Base-by-base conservation (phyloP, 2,329 filamentous ascomycete species). In the Ceratocystiopsis sp. region DNA sequence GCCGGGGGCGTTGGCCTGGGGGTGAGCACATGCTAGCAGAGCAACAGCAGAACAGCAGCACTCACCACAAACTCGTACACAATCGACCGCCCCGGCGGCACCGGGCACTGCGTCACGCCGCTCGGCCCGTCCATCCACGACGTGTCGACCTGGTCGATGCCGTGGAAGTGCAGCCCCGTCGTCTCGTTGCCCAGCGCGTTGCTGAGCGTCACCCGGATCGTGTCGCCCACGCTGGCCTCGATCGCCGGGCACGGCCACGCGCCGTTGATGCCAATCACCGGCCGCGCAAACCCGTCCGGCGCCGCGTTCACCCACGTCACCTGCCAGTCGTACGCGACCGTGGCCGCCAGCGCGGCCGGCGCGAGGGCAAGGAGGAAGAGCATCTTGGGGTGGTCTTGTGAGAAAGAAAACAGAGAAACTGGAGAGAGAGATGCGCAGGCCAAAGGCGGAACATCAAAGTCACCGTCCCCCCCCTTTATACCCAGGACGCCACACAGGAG, bases 191-290 rank as follows among this genome's bases (percentile, higher is more conserved):
- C 65, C 8, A 75, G 60, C 33, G 58, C 53, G 55, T 75, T 75
- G 49, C 57, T 56, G 16, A 71, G 54, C 45, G 66, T 67, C 36
- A 73, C 59, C 8, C 69, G 51, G 39, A 74, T 45, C 25, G 58
- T 64, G 48, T 75, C 71, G 34, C 69, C 70, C 21, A 65, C 61
- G 38, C 57, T 64, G 37, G 65, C 71, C 45, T 69, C 61, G 29
- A 77, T 66, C 7, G 55, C 54, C 2, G 77, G 77, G 43, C 73
- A 68, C 13, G 76, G 76, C 71, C 75, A 78, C 52, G 69, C 54
- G 4, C 66, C 66, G 51, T 80, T 80, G 55, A 80, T 71, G 13
- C 72, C 73, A 14, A 63, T 57, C 37, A 63, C 57, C 3, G 60
- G 55, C 18, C 61, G 54, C 12, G 48, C 45, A 38, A 58, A 55